A percentile compares a stretch with the other conserved stretches of the same genome.
phyloP scores from a whole-genome alignment of 1,139 yeast genomes.

The Suhomyces yuchorum region DNA sequence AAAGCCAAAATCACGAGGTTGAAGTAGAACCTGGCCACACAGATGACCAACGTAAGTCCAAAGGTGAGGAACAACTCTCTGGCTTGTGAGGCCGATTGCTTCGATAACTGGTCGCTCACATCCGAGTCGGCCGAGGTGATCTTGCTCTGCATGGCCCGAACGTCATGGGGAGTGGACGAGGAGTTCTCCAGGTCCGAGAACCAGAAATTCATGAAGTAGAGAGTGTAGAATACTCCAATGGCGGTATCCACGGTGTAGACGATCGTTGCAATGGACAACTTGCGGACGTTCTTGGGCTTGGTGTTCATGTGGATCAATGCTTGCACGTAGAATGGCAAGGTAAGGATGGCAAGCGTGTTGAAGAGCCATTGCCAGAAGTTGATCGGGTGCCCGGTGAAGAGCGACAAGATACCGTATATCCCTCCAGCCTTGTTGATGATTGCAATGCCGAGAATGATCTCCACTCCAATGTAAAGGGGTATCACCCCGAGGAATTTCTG shows the following conservation, averaged over 20 bases:
- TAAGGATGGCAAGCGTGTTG: constrained; percentile 64
- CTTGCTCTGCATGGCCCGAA: constrained; percentile 5
- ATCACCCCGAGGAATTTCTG: constrained; percentile 59
- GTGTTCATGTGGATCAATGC: constrained; percentile 52
- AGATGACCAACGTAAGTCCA: constrained; percentile 53
- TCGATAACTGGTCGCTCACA: constrained; percentile 21
- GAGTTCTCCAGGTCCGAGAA: constrained; percentile 49
- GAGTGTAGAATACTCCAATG: constrained; percentile 65
- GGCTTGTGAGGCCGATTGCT: constrained; percentile 67
- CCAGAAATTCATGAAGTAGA: constrained; percentile 78
- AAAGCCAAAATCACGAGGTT: constrained; percentile 64
- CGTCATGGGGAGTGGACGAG: neutral
- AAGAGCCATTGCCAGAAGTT: constrained; percentile 82
- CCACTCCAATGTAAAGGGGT: constrained; percentile 88
- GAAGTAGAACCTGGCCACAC: constrained; percentile 64
- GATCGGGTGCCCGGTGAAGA: constrained; percentile 88
- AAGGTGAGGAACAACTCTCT: constrained; percentile 74
- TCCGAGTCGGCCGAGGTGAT: neutral
- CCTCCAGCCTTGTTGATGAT: constrained; percentile 90
- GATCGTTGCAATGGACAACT: constrained; percentile 62
- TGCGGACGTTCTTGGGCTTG: constrained; percentile 36
- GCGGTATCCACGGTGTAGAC: constrained; percentile 69
- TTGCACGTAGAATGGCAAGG: constrained; percentile 66
- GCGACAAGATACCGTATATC: constrained; percentile 78
- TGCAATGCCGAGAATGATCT: constrained; percentile 74